These are phyloP conservation scores for Lobulomyces angularis DNA, from an alignment of 192 early-diverging fungal genomes.

Conservation along the genomic window DNA sequence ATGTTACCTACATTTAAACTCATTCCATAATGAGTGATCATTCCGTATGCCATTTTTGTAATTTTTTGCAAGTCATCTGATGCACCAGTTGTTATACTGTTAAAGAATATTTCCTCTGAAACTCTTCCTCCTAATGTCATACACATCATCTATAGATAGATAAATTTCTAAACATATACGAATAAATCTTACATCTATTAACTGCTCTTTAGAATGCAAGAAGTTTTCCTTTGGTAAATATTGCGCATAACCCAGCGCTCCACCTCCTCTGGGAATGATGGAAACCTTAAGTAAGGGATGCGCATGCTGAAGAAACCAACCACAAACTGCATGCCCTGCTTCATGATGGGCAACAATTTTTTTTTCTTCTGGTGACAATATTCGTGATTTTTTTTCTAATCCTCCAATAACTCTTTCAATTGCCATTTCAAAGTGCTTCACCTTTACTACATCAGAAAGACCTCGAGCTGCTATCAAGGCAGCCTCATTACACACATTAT, in stretches of 20 bases:
- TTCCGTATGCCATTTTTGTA: slow-evolving; percentile 92
- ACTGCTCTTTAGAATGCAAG: slow-evolving; percentile 80
- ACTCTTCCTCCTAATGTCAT: slow-evolving; percentile 49
- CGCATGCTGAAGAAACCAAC: slow-evolving; percentile 94
- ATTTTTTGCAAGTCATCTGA: slow-evolving; percentile 97
- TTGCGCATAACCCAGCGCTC: slow-evolving; percentile 96
- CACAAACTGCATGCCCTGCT: slow-evolving; percentile 96
- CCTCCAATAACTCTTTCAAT: slow-evolving; percentile 98
- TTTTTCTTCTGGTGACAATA: slow-evolving; percentile 93
- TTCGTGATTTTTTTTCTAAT: slow-evolving; percentile 91
- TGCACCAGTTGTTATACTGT: slow-evolving; percentile 88
- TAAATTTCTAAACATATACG: slow-evolving; percentile 93
- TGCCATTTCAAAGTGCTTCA: slow-evolving; percentile 89
- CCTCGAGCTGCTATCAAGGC: slow-evolving; percentile 91
- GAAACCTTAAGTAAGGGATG: slow-evolving; percentile 95
- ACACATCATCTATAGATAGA: too few species aligned
- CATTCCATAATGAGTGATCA: slow-evolving; percentile 94
- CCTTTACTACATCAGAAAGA: slow-evolving; percentile 60
- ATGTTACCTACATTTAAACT: slow-evolving; percentile 74
- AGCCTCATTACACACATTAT: slow-evolving; percentile 98
- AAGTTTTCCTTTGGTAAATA: slow-evolving; percentile 97
- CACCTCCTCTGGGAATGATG: slow-evolving; percentile 92
- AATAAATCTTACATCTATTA: slow-evolving; percentile 84
- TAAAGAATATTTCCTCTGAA: slow-evolving; percentile 86
- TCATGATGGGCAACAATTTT: slow-evolving; percentile 99